Evolutionary conservation across 345 rosid genomes (phyloP).

Genomic region (Lepidium sativum): DNA sequence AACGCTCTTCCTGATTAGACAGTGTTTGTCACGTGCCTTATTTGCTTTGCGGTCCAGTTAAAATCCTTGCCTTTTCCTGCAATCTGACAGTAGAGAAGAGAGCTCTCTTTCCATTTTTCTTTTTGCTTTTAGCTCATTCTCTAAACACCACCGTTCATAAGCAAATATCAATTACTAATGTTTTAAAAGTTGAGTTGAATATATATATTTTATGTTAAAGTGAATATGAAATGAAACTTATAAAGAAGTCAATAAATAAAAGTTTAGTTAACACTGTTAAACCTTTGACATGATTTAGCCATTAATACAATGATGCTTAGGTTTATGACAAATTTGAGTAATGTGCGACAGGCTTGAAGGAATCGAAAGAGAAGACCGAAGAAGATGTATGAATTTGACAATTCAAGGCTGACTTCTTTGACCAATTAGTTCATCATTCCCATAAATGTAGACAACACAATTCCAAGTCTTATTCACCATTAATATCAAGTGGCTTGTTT

Average conservation of each 20-base stretch:
- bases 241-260: neutral
- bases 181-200: no score
- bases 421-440: conserved; percentile 3
- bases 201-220: neutral
- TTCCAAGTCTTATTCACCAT: neutral
- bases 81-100: conserved; percentile 22
- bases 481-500: neutral
- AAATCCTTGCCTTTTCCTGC: conserved; percentile 25
- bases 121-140: neutral
- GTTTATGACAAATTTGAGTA: neutral
- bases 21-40: conserved; percentile 13
- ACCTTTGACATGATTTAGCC: neutral
- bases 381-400: neutral
- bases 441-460: neutral
- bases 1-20: conserved; percentile 7
- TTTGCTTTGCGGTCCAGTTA: conserved; percentile 10
- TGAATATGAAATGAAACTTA: neutral
- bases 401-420: conserved; percentile 10
- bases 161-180: neutral
- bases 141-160: conserved; percentile 4
- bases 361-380: neutral
- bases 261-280: neutral
- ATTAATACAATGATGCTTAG: neutral
- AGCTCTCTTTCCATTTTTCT: conserved; percentile 22
- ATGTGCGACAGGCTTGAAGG: neutral